A percentile compares a stretch with the other conserved stretches of the same genome.
phyloP scores from a whole-genome alignment of 140 eudicot species.

The Stevia rebaudiana region DNA sequence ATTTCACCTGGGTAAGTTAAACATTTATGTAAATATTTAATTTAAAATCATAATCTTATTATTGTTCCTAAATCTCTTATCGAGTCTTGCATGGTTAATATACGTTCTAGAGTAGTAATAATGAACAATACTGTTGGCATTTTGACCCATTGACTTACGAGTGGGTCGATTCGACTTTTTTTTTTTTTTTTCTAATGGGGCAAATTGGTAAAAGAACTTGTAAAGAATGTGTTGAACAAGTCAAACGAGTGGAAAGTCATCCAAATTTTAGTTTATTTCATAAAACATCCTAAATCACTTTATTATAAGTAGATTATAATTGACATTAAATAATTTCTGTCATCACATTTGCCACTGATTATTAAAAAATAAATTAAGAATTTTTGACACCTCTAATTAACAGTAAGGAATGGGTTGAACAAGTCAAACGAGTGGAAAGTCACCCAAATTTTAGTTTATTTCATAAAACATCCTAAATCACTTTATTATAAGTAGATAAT shows the following conservation, averaged over 20 bases:
- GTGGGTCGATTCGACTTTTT: not conserved
- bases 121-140: not conserved
- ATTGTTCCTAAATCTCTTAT: not conserved
- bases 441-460: not conserved
- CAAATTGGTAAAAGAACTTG: not conserved
- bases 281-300: not conserved
- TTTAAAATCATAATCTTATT: not conserved
- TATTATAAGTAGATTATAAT: not conserved
- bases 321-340: not conserved
- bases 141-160: not conserved
- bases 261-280: not conserved
- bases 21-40: not conserved
- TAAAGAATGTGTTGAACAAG: not conserved
- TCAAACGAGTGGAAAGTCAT: not conserved
- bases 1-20: conserved; percentile 80
- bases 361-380: not conserved
- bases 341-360: not conserved
- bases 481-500: not conserved
- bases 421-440: conserved; percentile 1
- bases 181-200: not conserved
- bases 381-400: too few species aligned
- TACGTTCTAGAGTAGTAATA: not conserved
- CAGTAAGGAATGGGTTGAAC: not conserved
- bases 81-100: not conserved
- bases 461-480: not conserved